Conservation (phyloP, 1,284 basidiomycete genomes). For the Uromyces viciae-fabae region DNA sequence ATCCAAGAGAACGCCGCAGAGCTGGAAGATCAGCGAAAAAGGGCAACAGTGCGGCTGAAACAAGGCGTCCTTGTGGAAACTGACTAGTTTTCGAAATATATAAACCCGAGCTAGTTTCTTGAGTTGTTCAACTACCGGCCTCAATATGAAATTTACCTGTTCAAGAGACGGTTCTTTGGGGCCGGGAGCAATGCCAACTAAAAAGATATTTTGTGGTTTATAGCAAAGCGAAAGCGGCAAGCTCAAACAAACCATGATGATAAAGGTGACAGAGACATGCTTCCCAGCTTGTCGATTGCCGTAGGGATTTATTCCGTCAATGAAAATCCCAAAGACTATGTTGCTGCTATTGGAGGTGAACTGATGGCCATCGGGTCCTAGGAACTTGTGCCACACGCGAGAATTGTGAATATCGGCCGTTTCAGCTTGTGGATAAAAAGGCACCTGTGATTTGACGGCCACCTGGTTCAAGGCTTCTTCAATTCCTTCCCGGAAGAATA, state of each 20-base stretch:
- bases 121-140: constrained; percentile 53
- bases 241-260: constrained; percentile 5
- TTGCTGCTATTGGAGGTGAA: constrained; percentile 11
- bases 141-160: constrained; percentile 53
- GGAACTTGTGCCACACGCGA: constrained; percentile 10
- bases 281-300: constrained; percentile 29
- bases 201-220: constrained; percentile 55
- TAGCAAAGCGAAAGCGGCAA: constrained; percentile 53
- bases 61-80: background rate
- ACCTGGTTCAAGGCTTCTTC: constrained; percentile 12
- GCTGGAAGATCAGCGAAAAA: constrained; percentile 41
- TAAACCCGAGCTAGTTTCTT: constrained; percentile 47
- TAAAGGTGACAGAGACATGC: constrained; percentile 23
- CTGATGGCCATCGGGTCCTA: constrained; percentile 9
- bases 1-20: constrained; percentile 35
- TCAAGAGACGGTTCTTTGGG: constrained; percentile 46
- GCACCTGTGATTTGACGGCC: background rate
- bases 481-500: constrained; percentile 21
- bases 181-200: constrained; percentile 55
- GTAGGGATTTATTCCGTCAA: constrained; percentile 26
- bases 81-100: constrained; percentile 40
- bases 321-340: constrained; percentile 32
- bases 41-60: background rate
- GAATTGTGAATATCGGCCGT: constrained; percentile 19
- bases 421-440: background rate